These are phyloP conservation scores for Saccharata proteae DNA, from an alignment of 2,329 filamentous ascomycete species.

Conservation along the genomic window DNA sequence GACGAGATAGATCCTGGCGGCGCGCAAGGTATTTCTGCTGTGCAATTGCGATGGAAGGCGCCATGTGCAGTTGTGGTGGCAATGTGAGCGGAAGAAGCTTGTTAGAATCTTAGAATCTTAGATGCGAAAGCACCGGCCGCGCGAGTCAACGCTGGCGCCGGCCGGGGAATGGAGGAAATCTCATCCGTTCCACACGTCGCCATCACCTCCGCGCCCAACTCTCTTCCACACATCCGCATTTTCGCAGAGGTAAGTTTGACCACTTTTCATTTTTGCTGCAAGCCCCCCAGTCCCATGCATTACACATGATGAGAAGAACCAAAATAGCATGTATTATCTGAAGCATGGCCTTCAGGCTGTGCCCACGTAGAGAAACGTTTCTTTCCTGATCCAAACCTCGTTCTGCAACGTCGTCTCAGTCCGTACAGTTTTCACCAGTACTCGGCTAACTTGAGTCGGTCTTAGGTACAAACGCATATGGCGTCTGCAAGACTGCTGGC, in stretches of 20 bases:
- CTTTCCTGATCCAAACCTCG: conserved; percentile 19
- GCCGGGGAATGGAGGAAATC: too few species aligned
- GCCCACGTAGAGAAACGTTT: conserved; percentile 20
- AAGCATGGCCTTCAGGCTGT: conserved; percentile 17
- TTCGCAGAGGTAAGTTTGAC: background rate
- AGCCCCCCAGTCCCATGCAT: conserved; percentile 5
- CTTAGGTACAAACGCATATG: conserved; percentile 24
- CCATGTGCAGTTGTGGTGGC: too few species aligned
- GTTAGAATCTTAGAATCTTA: too few species aligned
- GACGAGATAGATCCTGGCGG: conserved; percentile 2
- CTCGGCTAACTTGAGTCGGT: too few species aligned
- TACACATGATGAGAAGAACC: conserved; percentile 21
- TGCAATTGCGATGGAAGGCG: too few species aligned
- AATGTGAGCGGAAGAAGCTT: too few species aligned
- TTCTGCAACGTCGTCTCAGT: background rate
- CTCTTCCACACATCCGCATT: too few species aligned
- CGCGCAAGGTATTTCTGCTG: background rate
- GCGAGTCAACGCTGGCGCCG: too few species aligned
- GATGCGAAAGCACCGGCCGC: too few species aligned
- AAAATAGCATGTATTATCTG: conserved; percentile 40
- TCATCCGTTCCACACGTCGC: too few species aligned
- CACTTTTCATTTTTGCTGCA: background rate
- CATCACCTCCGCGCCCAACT: too few species aligned
- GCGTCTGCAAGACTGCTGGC: conserved; percentile 36
- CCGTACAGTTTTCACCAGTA: background rate